These are phyloP conservation scores for Podaxis sp. DNA, from an alignment of 768 basidiomycete species.

Conservation along the genomic window DNA sequence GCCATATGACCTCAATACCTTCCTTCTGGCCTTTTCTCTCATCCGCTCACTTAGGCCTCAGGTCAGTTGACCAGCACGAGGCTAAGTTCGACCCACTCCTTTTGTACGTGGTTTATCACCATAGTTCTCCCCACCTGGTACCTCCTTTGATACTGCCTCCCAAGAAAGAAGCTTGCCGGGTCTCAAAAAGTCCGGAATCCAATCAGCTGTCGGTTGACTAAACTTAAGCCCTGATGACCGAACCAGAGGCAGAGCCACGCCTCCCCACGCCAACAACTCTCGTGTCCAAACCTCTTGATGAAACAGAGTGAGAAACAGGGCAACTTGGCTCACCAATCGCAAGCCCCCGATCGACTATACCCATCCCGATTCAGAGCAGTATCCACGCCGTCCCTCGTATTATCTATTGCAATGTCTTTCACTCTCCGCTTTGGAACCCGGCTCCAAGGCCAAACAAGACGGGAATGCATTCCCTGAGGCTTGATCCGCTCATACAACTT, in stretches of 20 bases:
- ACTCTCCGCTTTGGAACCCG: too few species aligned
- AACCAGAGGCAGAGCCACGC: neutral
- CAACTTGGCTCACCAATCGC: neutral
- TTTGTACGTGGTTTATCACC: neutral
- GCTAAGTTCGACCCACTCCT: neutral
- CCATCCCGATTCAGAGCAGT: neutral
- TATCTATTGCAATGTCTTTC: neutral
- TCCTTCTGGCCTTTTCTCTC: neutral
- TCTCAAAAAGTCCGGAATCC: neutral
- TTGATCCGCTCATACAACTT: neutral
- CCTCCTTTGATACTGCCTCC: neutral
- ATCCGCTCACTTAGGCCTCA: neutral
- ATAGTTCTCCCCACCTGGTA: neutral
- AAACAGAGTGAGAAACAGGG: neutral
- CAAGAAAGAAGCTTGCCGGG: neutral
- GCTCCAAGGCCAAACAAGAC: too few species aligned
- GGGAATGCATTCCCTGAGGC: neutral
- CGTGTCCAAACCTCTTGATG: neutral
- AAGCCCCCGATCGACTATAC: neutral
- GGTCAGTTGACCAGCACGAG: neutral
- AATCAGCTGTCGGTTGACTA: neutral
- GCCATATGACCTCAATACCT: neutral
- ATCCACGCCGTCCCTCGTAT: neutral
- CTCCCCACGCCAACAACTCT: neutral
- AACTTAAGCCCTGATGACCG: neutral